Base-by-base conservation (phyloP, 371 early-diverging fungal species). In the Sporodiniella umbellata region DNA sequence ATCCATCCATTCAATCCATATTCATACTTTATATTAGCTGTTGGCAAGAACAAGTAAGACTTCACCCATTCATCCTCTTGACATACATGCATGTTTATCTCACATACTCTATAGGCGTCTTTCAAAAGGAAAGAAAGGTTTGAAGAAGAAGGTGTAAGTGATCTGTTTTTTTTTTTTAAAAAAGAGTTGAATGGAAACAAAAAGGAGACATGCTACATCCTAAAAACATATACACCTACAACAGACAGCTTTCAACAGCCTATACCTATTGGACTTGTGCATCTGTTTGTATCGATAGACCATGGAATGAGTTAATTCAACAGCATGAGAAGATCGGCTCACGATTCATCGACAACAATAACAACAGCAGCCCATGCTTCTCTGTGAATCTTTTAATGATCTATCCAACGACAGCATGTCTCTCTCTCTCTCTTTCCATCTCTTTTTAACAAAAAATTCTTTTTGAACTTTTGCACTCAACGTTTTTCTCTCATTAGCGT, bases 71-170 rank as follows among this genome's bases (percentile, higher is more conserved):
- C 35, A 7, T 26, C 44, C 25, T 18, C 42, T 6, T 53, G 17
- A 30, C 54, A 38, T n/a, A n/a, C n/a, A 33, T 54, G 47, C 31
- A 39, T 26, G 24, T 23, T 45, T 48, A 40, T 45, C 37, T 24
- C 25, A 48, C 44, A 7, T 28, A 28, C 4, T 10, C 30, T 7
- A 28, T 71, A 81, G 79, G 78, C 84, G 84, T 76, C 83, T 94
- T 64, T 89, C 90, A 67, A 94, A 94, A 80, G 94, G 94, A 70
- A 94, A 93, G 87, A 94, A 93, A 86, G 95, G 93, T 69, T 81
- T 92, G 72, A 94, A 94, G 92, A 94, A 94, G 92, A 93, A 90
- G 89, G 80, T 89, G 91, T 92, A 88, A 84, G 91, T 91, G 55
- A 8, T 33, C 18, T 35, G 40, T 15, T 40, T 17, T 21, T 21